These are phyloP conservation scores for Trichosanthes cucumerina DNA, from an alignment of 306 rosid genomes.

Conservation along the genomic window DNA sequence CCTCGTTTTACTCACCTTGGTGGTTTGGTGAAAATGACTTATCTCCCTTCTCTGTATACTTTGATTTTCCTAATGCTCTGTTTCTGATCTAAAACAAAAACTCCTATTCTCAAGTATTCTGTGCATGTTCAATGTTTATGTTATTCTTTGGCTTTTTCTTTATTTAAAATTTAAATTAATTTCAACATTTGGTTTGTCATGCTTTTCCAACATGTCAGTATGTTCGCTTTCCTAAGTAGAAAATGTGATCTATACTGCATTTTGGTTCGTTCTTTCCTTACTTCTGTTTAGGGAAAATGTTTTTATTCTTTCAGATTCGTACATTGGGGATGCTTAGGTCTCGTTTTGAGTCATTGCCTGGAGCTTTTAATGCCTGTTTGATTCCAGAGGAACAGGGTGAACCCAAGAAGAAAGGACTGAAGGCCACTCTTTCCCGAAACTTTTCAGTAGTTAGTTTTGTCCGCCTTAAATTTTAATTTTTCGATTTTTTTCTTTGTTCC, in stretches of 20 bases:
- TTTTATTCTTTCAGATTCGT: constrained; percentile 59
- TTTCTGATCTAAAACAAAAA: neutral
- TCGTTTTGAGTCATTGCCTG: constrained; percentile 78
- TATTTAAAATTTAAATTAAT: neutral
- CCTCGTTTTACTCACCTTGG: neutral
- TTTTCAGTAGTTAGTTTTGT: constrained; percentile 33
- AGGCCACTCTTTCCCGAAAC: constrained; percentile 69
- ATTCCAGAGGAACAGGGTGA: constrained; percentile 65
- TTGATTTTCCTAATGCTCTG: neutral
- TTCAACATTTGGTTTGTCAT: neutral
- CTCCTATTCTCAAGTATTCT: neutral
- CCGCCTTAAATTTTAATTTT: neutral
- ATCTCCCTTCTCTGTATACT: constrained; percentile 1
- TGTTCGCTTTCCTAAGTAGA: neutral
- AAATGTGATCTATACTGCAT: neutral
- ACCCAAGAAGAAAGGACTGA: constrained; percentile 82
- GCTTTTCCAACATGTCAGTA: neutral
- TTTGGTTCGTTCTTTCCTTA: neutral
- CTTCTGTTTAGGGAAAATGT: neutral
- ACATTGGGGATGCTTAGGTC: constrained; percentile 97
- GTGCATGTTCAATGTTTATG: neutral
- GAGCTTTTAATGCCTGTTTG: constrained; percentile 75
- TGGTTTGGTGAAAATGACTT: neutral
- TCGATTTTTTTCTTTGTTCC: neutral
- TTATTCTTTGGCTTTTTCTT: neutral